Base-by-base conservation (phyloP, 2,329 filamentous ascomycete genomes). In the Metarhizium anisopliae region DNA sequence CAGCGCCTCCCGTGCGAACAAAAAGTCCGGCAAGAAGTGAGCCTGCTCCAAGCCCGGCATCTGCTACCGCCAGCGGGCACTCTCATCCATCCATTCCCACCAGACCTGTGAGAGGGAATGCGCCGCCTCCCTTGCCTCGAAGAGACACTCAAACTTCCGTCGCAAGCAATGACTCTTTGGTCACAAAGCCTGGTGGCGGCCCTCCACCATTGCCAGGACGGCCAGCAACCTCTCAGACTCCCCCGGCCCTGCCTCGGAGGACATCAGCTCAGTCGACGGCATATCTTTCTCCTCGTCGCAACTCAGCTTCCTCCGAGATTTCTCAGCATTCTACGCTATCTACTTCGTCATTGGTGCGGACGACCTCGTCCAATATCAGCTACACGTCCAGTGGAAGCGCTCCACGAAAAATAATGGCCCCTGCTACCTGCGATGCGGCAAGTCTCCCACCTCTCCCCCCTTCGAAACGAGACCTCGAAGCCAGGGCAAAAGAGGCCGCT, bases 361-460 rank as follows among this genome's bases (percentile, higher is more conserved):
- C 71, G 2, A 63, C 68, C 32, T 77, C 75, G 8, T 80, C 80
- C 2, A 72, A 71, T 25, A 75, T 78, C 0, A 83, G 76, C 61
- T 69, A 72, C 50, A 69, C 72, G 8, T 78, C 79, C 1, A 67
- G 68, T 25, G 75, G 76, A 11, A 64, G 70, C 8, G 59, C 68
- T 4, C 61, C 70, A 14, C 74, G 81, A 58, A 82, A 77, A 54
- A 66, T 85, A 20, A 66, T 86, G 25, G 52, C 60, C 25, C 81
- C 83, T 2, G 82, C 83, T 2, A 66, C 77, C 0, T 74, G 81
- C 51, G 81, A 82, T 53, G 73, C 78, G 38, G 72, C 80, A n/a
- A 79, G 76, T 52, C 70, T 86, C 11, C 83, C 82, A 0, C 75
- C 77, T 11, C 67, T 86, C 40, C 83, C 82, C 0, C 82, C 81